Base-by-base conservation (phyloP, 176 grass and related monocot genomes). In the Musa itinerans region DNA sequence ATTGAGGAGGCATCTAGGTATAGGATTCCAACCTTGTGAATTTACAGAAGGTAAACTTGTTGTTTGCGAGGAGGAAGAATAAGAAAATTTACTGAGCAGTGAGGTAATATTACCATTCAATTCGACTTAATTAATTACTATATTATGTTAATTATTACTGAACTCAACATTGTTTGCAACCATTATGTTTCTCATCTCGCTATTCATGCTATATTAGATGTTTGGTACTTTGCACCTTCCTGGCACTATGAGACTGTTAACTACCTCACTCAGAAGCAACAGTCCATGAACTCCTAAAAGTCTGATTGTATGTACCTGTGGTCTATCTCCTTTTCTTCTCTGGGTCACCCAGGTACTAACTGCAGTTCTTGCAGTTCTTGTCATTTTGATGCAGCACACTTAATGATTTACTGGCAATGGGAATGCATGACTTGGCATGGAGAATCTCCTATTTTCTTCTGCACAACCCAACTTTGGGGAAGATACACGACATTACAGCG, bases 1-100 rank as follows among this genome's bases (percentile, higher is more conserved):
- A 80, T 80, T 98, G 86, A 84, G 84, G 66, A 87, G 78, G 84
- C 84, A 93, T 15, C 73, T 98, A 59, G 81, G 78, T 57, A 82
- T 98, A 15, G 85, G 27, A 21, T 81, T 87, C 59, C 78, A 81
- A 50, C 81, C 66, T 22, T 87, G 85, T 11, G 85, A 87, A 66
- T 83, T 87, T 65, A 78, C 69, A 57, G 81, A 87, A 68, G 85
- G 85, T 8, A 83, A 77, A 52, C 57, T 87, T 70, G 19, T 81
- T 74, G 56, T 87, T 57, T 23, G 43, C 53, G 78, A 74, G 65
- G 85, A 87, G 58, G 85, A 87, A 71, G 78, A 74, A 23, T 82
- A 77, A 9, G 66, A 87, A 63, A 79, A 72, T 61, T 6, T 29
- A 78, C 9, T 4, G 53, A 9, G 6, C n/a, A 13, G 21, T 68